Conservation (phyloP, 257 asterid genomes). For the Gentiana macrophylla region DNA sequence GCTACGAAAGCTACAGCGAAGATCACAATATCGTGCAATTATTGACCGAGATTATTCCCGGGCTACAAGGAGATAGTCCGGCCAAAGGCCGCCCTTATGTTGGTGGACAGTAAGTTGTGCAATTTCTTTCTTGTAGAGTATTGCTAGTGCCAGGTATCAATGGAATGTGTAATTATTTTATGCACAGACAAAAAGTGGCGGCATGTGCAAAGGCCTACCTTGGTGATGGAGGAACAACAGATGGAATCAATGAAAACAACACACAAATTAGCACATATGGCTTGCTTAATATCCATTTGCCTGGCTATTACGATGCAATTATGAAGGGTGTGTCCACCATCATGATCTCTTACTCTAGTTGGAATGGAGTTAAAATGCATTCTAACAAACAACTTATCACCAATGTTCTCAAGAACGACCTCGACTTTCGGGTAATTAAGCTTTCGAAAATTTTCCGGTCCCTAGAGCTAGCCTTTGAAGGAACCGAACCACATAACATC, state of each 20-base stretch:
- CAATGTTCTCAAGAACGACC: constrained; percentile 41
- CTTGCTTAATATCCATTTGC: constrained; percentile 53
- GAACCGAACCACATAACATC: no score
- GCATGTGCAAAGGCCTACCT: constrained; percentile 66
- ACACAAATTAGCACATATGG: constrained; percentile 30
- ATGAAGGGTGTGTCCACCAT: constrained; percentile 52
- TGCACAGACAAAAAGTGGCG: constrained; percentile 29
- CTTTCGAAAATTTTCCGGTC: no score
- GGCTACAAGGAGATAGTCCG: constrained; percentile 63
- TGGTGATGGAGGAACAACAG: constrained; percentile 76
- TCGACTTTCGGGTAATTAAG: constrained; percentile 35
- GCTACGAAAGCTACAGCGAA: constrained; percentile 75
- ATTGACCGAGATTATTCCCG: constrained; percentile 66
- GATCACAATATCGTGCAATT: constrained; percentile 43
- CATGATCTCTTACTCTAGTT: constrained; percentile 71
- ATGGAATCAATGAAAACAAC: constrained; percentile 58
- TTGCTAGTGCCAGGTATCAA: not conserved
- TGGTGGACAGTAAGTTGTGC: constrained; percentile 50
- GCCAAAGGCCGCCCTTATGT: constrained; percentile 52
- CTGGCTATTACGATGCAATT: constrained; percentile 41
- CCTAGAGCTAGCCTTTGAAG: no score
- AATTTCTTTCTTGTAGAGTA: not conserved
- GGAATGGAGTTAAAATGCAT: constrained; percentile 70
- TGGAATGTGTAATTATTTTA: not conserved
- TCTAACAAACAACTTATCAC: constrained; percentile 56